Evolutionary conservation across 345 rosid genomes (phyloP), one percentile per base, ranked within the genome.

Genomic region (Eucalyptus regnans): DNA sequence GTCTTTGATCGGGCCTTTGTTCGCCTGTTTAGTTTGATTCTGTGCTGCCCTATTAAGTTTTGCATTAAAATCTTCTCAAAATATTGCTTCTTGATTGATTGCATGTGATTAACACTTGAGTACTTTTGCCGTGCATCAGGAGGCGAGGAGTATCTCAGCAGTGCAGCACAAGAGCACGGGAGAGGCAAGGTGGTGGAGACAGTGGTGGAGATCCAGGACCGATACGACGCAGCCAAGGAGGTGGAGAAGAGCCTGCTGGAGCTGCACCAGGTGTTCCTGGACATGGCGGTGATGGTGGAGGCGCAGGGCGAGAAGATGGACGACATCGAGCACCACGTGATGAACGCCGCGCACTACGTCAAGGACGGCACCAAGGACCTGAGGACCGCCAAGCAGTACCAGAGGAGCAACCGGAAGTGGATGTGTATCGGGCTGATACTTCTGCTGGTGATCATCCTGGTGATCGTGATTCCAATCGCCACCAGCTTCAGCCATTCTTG

Each of bases 261-360:
- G 95, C 96, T 98, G 90, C 99, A 98, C 86, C 99, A 97, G 71
- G 95, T 97, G 92, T 98, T 98, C 89, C 18, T 97, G 46, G 99
- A 98, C 89, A 98, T 96, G 99, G 97, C 99, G 1, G 98, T 98
- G 64, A 96, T 97, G 99, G 99, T 97, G 71, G 98, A 96, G 91
- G 88, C 97, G 0, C 99, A 98, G 86, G 99, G 98, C 6, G 99
- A 97, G 92, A 95, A 98, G 91, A 92, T 98, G 95, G 99, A 98
- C 88, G 97, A 98, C 88, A 98, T 97, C 15, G 99, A 96, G 90
- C 98, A 95, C 86, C 99, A 98, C 81, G 99, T 97, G 87, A 51
- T 96, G 94, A 96, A 93, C 85, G 99, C 99, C 0, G 91, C 95
- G 18, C 95, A 96, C 86, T 96, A 96, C 37, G 99, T 98, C 37